Evolutionary conservation across 371 early-diverging fungal genomes (phyloP).

Genomic region (Globomyces sp.): DNA sequence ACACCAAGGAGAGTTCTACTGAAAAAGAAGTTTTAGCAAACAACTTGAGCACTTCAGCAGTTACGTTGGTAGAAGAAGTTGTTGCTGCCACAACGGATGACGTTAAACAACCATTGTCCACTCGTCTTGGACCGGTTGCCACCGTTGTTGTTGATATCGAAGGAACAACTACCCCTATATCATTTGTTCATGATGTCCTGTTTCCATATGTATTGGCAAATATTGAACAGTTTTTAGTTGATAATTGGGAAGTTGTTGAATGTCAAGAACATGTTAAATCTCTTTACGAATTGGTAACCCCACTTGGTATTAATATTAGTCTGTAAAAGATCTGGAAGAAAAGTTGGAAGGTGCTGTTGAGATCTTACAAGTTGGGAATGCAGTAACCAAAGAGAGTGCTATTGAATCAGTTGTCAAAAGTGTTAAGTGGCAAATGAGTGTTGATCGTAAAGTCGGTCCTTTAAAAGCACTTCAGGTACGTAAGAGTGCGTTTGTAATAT

Average conservation of each 20-base stretch:
- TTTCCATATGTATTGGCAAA: conserved; percentile 78
- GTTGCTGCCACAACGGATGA: no score
- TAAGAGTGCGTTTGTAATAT: background rate
- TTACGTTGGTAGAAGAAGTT: no score
- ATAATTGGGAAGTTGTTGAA: conserved; percentile 63
- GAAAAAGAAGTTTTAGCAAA: no score
- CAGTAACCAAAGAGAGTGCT: conserved; percentile 45
- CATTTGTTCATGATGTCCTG: conserved; percentile 88
- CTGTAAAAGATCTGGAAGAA: conserved; percentile 56
- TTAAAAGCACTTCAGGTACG: conserved; percentile 80
- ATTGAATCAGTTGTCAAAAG: conserved; percentile 63
- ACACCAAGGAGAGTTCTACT: no score
- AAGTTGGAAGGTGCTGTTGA: conserved; percentile 25
- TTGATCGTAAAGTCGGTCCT: conserved; percentile 80
- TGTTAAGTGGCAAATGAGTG: conserved; percentile 78
- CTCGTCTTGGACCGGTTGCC: conserved; percentile 16
- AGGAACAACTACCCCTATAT: conserved; percentile 95
- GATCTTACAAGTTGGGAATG: conserved; percentile 32
- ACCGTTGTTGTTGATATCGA: conserved; percentile 80
- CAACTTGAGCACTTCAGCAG: no score
- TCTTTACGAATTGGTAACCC: conserved; percentile 68
- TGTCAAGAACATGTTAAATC: conserved; percentile 59
- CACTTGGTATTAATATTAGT: conserved; percentile 35
- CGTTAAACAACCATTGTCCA: no score
- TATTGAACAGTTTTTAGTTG: conserved; percentile 59